phyloP scores from a whole-genome alignment of 2,329 filamentous ascomycete genomes.

The Penicillium brevicompactum region DNA sequence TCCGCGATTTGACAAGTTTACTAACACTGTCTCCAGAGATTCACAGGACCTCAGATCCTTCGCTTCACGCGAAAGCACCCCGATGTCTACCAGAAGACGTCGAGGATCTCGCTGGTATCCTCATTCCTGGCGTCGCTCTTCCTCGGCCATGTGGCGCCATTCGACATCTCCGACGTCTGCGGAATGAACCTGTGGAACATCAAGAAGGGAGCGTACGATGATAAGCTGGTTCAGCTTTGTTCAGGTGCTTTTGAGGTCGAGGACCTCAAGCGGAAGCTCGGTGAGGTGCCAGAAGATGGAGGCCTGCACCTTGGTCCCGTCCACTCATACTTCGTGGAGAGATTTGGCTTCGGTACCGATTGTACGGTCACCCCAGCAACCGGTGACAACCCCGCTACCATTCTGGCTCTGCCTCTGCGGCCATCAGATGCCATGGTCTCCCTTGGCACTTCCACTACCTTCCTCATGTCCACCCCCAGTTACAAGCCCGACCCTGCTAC shows the following conservation, averaged over 20 bases:
- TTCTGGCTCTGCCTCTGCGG: constrained; percentile 83
- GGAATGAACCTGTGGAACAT: constrained; percentile 99
- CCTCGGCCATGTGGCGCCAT: constrained; percentile 79
- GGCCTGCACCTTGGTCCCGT: constrained; percentile 76
- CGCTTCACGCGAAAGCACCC: constrained; percentile 80
- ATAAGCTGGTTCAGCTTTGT: constrained; percentile 72
- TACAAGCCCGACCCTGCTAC: constrained; percentile 89
- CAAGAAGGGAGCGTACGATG: constrained; percentile 69
- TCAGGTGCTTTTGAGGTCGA: constrained; percentile 66
- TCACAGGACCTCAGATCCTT: constrained; percentile 96
- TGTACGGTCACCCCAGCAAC: constrained; percentile 86
- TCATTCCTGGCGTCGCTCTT: constrained; percentile 93
- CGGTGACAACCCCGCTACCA: constrained; percentile 94
- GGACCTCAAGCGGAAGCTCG: constrained; percentile 76
- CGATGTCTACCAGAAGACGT: constrained; percentile 76
- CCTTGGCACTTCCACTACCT: constrained; percentile 92
- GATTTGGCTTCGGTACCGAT: constrained; percentile 74
- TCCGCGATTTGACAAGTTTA: background rate
- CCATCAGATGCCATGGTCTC: constrained; percentile 92
- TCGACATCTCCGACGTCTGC: constrained; percentile 92
- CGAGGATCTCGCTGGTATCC: constrained; percentile 88
- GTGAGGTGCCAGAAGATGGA: constrained; percentile 76
- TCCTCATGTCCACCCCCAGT: constrained; percentile 92
- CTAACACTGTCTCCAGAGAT: constrained; percentile 61
- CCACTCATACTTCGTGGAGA: constrained; percentile 73